Percentiles rank a stretch among this genome's conserved stretches.
Conservation (phyloP, 2,329 filamentous ascomycete genomes). For the Stromatinia cepivora region DNA sequence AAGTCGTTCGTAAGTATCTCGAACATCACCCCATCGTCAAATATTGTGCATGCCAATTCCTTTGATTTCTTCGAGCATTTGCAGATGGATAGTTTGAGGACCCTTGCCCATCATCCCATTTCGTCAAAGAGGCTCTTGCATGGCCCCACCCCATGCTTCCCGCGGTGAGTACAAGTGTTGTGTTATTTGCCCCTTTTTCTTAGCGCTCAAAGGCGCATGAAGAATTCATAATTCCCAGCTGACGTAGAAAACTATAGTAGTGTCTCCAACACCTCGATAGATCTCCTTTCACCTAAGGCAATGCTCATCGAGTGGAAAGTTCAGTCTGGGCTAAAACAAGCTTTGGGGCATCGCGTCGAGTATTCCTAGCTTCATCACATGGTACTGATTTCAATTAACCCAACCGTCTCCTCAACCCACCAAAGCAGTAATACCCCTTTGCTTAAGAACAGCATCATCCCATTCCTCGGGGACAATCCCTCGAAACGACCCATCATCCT, state of each 20-base stretch:
- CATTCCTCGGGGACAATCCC: conserved; percentile 8
- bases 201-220: too few relatives aligned
- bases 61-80: not conserved
- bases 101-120: too few relatives aligned
- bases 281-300: not conserved
- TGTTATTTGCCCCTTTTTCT: too few relatives aligned
- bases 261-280: too few relatives aligned
- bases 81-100: not conserved
- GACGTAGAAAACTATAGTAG: too few relatives aligned
- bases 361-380: not conserved
- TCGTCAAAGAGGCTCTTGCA: too few relatives aligned
- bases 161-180: too few relatives aligned
- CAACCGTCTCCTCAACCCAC: not conserved
- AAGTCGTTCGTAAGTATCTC: not conserved
- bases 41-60: not conserved
- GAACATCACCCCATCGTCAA: not conserved
- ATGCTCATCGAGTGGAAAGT: not conserved
- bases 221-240: too few relatives aligned
- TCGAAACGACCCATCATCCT: not conserved
- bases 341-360: not conserved
- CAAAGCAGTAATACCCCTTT: not conserved
- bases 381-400: not conserved
- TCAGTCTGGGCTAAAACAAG: not conserved
- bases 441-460: conserved; percentile 15
- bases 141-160: too few relatives aligned